Conservation (phyloP, 108 stramenopile species). For the Parmales sp. region DNA sequence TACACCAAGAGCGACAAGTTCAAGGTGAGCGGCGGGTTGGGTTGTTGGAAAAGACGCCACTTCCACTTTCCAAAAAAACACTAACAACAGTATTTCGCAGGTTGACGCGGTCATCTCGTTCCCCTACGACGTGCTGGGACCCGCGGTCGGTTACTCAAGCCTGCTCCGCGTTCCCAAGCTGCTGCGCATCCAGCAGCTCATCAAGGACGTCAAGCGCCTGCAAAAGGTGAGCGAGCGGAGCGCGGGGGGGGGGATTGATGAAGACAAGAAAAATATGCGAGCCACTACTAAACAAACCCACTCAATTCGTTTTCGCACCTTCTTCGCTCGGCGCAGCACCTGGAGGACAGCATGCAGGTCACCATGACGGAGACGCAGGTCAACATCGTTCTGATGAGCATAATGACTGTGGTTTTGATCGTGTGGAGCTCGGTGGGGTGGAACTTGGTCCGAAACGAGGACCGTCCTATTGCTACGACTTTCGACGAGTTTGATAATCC, state of each 20-base stretch:
- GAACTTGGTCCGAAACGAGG: constrained; percentile 28
- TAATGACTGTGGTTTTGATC: constrained; percentile 29
- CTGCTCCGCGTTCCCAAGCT: constrained; percentile 29
- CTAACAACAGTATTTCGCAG: too few species aligned
- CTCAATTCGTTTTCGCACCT: too few species aligned
- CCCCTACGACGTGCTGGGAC: constrained; percentile 31
- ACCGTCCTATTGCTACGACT: too few species aligned
- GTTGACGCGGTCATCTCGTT: constrained; percentile 25
- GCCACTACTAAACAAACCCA: too few species aligned
- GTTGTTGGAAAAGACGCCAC: too few species aligned
- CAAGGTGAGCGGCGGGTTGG: too few species aligned
- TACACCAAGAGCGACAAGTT: constrained; percentile 23
- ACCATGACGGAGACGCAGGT: constrained; percentile 32
- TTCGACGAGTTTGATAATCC: not conserved
- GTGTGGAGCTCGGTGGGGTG: constrained; percentile 36
- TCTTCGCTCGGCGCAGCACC: too few species aligned
- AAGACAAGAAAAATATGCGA: too few species aligned
- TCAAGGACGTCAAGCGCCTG: constrained; percentile 15
- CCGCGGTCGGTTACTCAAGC: constrained; percentile 19
- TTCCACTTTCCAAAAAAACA: too few species aligned
- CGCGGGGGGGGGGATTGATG: too few species aligned
- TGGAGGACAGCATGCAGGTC: constrained; percentile 28
- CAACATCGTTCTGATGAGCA: constrained; percentile 26
- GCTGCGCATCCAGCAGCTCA: constrained; percentile 28
- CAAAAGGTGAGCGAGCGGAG: too few species aligned